phyloP scores from a whole-genome alignment of 192 early-diverging fungal species.

The Chytriomyces sp. region DNA sequence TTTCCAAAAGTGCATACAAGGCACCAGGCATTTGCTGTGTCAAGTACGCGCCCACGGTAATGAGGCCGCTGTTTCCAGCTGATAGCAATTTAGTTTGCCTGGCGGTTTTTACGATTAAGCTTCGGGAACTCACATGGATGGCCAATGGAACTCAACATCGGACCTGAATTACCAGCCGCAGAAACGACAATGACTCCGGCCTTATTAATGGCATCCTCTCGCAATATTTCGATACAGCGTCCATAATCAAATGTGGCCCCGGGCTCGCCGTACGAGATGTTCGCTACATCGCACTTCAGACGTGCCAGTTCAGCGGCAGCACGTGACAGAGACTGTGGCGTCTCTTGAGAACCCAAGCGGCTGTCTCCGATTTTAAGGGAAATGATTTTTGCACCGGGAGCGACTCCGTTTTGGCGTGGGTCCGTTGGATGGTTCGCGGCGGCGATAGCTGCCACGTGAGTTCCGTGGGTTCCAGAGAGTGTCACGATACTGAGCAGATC shows the following conservation, averaged over 20 bases:
- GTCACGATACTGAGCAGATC: slow-evolving; percentile 72
- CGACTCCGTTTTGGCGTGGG: slow-evolving; percentile 83
- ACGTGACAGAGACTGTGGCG: slow-evolving; percentile 77
- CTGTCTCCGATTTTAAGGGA: slow-evolving; percentile 92
- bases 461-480: slow-evolving; percentile 81
- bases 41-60: slow-evolving; percentile 92
- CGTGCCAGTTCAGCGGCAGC: slow-evolving; percentile 67
- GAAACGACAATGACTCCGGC: slow-evolving; percentile 82
- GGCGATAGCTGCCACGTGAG: slow-evolving; percentile 93
- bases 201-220: slow-evolving; percentile 82
- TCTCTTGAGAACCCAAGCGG: slow-evolving; percentile 76
- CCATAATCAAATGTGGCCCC: slow-evolving; percentile 63
- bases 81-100: not conserved
- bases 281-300: slow-evolving; percentile 49
- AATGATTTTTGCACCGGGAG: slow-evolving; percentile 93
- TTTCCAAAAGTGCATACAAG: slow-evolving; percentile 81
- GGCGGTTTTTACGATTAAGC: not conserved
- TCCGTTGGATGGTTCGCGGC: slow-evolving; percentile 82
- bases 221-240: slow-evolving; percentile 78
- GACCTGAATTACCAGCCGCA: slow-evolving; percentile 91
- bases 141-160: slow-evolving; percentile 80
- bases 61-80: slow-evolving; percentile 57
- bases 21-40: slow-evolving; percentile 82
- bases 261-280: slow-evolving; percentile 41
- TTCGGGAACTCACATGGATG: slow-evolving; percentile 76